phyloP scores from a whole-genome alignment of 306 rosid genomes.

The Alnus glutinosa region DNA sequence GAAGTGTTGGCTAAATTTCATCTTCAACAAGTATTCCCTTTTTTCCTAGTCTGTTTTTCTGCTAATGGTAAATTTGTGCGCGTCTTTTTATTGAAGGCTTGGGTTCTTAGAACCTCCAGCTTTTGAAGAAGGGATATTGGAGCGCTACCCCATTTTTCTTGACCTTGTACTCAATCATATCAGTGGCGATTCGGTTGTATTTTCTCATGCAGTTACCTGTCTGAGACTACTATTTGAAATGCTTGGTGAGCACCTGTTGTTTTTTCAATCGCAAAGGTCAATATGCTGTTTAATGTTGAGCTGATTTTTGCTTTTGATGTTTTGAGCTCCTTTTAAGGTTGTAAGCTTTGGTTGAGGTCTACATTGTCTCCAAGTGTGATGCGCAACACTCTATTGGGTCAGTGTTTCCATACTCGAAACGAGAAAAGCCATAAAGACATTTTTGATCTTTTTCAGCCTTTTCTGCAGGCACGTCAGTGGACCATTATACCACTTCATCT shows the following conservation, averaged over 20 bases:
- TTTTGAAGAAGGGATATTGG: constrained; percentile 97
- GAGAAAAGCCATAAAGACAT: constrained; percentile 97
- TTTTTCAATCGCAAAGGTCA: constrained; percentile 21
- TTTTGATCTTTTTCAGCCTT: constrained; percentile 91
- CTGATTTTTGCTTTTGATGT: constrained; percentile 29
- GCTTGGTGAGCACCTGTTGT: constrained; percentile 59
- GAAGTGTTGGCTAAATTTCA: constrained; percentile 42
- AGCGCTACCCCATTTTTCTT: constrained; percentile 84
- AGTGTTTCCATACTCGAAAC: constrained; percentile 88
- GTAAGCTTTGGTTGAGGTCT: constrained; percentile 97
- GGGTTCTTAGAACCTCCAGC: constrained; percentile 93
- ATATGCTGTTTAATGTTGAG: constrained; percentile 17
- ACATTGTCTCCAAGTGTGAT: constrained; percentile 88
- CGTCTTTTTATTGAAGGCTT: constrained; percentile 57
- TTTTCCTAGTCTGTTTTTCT: constrained; percentile 17
- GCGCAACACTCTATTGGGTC: constrained; percentile 94
- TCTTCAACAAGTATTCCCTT: constrained; percentile 1
- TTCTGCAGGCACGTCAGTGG: constrained; percentile 76
- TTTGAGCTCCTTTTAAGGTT: constrained; percentile 59
- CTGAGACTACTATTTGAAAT: constrained; percentile 84
- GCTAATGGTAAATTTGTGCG: constrained; percentile 25
- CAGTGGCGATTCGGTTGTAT: constrained; percentile 79
- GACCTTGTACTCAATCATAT: constrained; percentile 92
- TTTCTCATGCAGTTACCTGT: constrained; percentile 93
- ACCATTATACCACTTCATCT: constrained; percentile 27